Base-by-base conservation (phyloP, 768 basidiomycete genomes). In the Grammothele lineata region DNA sequence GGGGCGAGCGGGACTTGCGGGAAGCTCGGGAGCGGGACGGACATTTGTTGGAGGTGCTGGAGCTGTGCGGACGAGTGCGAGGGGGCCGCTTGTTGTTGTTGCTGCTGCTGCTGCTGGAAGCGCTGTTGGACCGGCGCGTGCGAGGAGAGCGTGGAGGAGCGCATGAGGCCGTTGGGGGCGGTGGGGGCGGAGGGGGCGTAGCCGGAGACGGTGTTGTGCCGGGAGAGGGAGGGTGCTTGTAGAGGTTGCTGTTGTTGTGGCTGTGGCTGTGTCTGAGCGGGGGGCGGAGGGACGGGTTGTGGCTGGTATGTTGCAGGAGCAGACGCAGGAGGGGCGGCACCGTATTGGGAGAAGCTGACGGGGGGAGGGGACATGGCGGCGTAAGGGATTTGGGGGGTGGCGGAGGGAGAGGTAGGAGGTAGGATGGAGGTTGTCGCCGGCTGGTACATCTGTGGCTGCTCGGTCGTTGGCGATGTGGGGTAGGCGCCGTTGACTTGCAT, bases 1-100 rank as follows among this genome's bases (percentile, higher is more conserved):
- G 70, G 62, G 11, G 68, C 67, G 4, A 81, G 84, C 5, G 86
- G 87, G 5, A 69, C 85, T 23, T 68, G 69, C 1, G 87, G 87
- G 64, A 88, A 87, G 42, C 75, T 73, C 0, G 85, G 78, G 5
- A 87, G 62, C 17, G 60, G 59, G n/a, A 54, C 60, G 18, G 51
- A 40, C 8, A 52, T 51, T 38, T 59, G 62, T 43, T 25, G 66
- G 33, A 40, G 54, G 36, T 51, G 60, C 57, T 45, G 65, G 48
- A 30, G 62, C 50, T 50, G 71, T 56, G 64, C 64, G 18, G 53
- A 45, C 26, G 56, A 42, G 47, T 59, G 61, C 47, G 36, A 59
- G 38, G 42, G 17, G 27, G n/a, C n/a, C n/a, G n/a, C n/a, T n/a
- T n/a, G n/a, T n/a, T n/a, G n/a, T n/a, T n/a, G n/a, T n/a, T n/a